Conservation (phyloP, 768 basidiomycete genomes). For the Amanita thiersii region DNA sequence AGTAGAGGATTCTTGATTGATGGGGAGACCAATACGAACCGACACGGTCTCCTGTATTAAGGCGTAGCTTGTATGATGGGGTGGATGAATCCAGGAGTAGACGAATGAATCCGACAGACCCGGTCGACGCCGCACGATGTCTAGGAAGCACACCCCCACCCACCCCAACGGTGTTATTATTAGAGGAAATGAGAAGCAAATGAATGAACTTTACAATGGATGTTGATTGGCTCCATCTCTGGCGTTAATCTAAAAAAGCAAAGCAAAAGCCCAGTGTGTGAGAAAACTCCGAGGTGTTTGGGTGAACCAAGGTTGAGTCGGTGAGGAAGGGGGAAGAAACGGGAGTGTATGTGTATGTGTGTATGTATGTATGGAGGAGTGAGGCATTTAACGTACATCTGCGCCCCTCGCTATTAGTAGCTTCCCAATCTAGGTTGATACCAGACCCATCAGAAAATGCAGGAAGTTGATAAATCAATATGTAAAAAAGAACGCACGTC, state of each 20-base stretch:
- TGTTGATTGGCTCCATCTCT: constrained; percentile 90
- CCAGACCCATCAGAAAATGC: constrained; percentile 20
- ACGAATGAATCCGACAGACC: constrained; percentile 81
- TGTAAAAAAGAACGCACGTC: constrained; percentile 46
- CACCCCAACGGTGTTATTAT: constrained; percentile 10
- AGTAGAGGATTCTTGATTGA: too few species aligned
- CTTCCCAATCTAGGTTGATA: constrained; percentile 83
- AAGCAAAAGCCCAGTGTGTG: constrained; percentile 25
- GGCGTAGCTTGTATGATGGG: constrained; percentile 63
- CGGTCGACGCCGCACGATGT: constrained; percentile 94
- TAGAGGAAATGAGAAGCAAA: constrained; percentile 16
- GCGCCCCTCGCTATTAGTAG: constrained; percentile 82
- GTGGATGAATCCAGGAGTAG: constrained; percentile 82
- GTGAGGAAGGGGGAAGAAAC: too few species aligned
- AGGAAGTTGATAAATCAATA: constrained; percentile 14
- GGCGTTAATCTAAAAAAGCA: constrained; percentile 72
- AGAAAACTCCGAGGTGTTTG: too few species aligned
- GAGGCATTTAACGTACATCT: constrained; percentile 58
- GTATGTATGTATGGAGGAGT: constrained; percentile 20
- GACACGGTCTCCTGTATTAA: constrained; percentile 81
- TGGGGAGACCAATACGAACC: too few species aligned
- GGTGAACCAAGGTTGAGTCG: too few species aligned
- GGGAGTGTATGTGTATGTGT: too few species aligned
- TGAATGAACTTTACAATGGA: constrained; percentile 58
- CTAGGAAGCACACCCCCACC: too few species aligned